A percentile compares a stretch with the other conserved stretches of the same genome.
Evolutionary conservation across 2,329 filamentous ascomycete species (phyloP).

Genomic region (Acrodontium crateriforme): DNA sequence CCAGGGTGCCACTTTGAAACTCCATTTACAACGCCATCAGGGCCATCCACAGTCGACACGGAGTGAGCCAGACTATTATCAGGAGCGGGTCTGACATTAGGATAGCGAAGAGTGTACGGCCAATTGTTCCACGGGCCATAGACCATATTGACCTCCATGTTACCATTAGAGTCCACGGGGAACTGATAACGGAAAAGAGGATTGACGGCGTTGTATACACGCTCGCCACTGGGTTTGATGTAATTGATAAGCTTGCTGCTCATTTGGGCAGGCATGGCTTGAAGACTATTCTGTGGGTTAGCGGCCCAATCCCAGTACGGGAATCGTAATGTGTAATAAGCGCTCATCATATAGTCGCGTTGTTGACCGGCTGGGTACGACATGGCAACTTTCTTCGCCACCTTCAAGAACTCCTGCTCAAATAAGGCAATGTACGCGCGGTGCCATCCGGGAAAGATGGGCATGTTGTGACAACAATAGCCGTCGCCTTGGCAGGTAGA

Average conservation of each 20-base stretch:
- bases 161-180: constrained; percentile 4
- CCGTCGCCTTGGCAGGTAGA: constrained; percentile 10
- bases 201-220: constrained; percentile 6
- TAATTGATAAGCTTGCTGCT: too few relatives aligned
- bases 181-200: constrained; percentile 18
- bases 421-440: constrained; percentile 16
- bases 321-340: constrained; percentile 14
- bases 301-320: constrained; percentile 19
- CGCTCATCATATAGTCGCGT: constrained; percentile 11
- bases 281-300: constrained; percentile 5
- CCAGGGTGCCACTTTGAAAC: too few relatives aligned
- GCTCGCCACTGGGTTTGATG: constrained; percentile 9
- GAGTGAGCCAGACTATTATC: constrained; percentile 8
- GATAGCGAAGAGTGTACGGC: constrained; percentile 13
- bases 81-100: constrained; percentile 9
- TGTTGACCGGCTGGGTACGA: constrained; percentile 6
- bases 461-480: constrained; percentile 15
- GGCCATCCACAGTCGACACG: too few relatives aligned
- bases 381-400: constrained; percentile 8
- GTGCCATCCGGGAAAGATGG: constrained; percentile 17
- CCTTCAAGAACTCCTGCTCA: constrained; percentile 14
- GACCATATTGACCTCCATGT: too few relatives aligned
- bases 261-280: constrained; percentile 8
- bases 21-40: too few relatives aligned
- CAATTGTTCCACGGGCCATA: constrained; percentile 13